Conservation (phyloP, 306 rosid species). For the cucumber (Cucumis sativus) region DNA sequence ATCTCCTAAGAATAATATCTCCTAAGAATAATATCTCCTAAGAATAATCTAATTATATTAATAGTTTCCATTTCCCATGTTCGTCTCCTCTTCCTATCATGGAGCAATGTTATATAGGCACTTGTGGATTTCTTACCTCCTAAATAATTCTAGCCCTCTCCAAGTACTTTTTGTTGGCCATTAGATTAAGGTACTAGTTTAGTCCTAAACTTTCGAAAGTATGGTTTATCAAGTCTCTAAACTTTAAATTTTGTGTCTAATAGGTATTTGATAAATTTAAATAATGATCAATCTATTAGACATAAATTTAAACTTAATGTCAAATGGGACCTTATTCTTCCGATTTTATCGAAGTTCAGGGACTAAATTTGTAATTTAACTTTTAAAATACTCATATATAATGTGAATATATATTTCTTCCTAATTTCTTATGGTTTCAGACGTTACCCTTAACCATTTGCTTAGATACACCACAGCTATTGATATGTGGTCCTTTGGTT, state of each 20-base stretch:
- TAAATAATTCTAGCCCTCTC: neutral
- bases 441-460: constrained; percentile 34
- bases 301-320: too few species aligned
- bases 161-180: neutral
- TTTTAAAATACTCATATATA: neutral
- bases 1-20: too few species aligned
- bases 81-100: neutral
- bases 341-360: neutral
- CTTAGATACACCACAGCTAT: constrained; percentile 87
- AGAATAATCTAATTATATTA: too few species aligned
- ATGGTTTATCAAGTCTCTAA: neutral
- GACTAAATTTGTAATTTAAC: neutral
- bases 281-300: neutral
- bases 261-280: neutral
- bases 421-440: neutral
- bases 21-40: too few species aligned
- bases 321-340: neutral
- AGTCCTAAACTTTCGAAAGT: neutral
- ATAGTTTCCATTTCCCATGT: neutral
- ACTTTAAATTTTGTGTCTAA: neutral
- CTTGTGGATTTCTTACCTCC: neutral
- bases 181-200: neutral
- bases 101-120: neutral
- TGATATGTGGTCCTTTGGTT: constrained; percentile 99
- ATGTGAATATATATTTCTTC: neutral